Evolutionary conservation across 371 early-diverging fungal species (phyloP), one percentile per base, ranked within the genome.

Genomic region (Zopfochytrium polystomum): DNA sequence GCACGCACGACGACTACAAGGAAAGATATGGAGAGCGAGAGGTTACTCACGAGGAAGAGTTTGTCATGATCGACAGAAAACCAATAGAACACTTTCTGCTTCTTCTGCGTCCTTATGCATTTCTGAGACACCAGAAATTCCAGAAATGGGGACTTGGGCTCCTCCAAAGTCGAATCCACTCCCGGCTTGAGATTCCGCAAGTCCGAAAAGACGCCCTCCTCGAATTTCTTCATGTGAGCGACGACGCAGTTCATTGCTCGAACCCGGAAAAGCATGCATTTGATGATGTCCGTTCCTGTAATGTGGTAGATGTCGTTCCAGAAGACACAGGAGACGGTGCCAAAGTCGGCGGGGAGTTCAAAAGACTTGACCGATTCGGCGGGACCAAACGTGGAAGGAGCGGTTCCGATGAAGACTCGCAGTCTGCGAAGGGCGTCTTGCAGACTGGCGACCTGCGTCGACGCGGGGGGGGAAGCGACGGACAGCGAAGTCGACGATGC

Each of bases 81-180:
- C 99, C 99, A 99, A 73, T 87, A 96, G 74, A 99, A 99, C 18
- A 99, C 99, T 67, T 99, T 99, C 74, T 95, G 96, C 78, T 99
- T 99, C 84, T 99, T 99, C 77, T 99, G 99, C 6, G 99, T 98
- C 31, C 99, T 86, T 60, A 99, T 95, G 75, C 99, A 99, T 63
- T 95, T 90, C 77, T 96, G 88, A 76, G 94, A 93, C 85, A 96
- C 95, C 53, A 99, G 82, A 78, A 96, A 91, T 71, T 98, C 98
- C 44, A 99, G 79, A 68, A 99, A 92, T 61, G 92, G 94, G 11
- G 92, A 92, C 51, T 98, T 85, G 18, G 98, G 96, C 62, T 92
- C 92, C 76, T 99, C 99, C 31, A 99, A 82, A 2, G 90, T 85
- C 32, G 99, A 97, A 75, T 98, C 98, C 22, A 89, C 85, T 22